Base-by-base conservation (phyloP, 371 early-diverging fungal species). In the Mortierella sp. region DNA sequence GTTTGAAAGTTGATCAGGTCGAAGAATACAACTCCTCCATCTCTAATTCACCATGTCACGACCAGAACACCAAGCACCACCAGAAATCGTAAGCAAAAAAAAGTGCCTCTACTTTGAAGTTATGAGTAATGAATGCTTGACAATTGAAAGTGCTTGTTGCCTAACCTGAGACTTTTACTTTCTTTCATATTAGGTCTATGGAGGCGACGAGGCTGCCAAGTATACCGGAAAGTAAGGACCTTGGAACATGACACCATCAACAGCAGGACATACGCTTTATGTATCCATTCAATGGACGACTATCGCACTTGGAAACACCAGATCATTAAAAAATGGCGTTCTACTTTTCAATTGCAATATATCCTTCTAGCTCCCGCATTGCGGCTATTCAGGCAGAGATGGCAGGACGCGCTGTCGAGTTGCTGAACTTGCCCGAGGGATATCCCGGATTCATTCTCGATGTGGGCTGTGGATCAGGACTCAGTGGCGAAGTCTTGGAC, bases 401-500 rank as follows among this genome's bases (percentile, higher is more conserved):
- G 98, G 92, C 98, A 2, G 86, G 93, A 70, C 91, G 99, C 64
- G 97, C 97, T 0, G 87, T 98, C 41, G 99, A 99, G 86, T 89
- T 99, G 44, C 87, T 99, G 69, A 92, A 91, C 83, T 88, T 99
- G 22, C 93, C 95, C 22, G 91, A 91, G 29, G 96, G 94, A 70
- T 83, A 88, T 64, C 85, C 96, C 1, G 90, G 91, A 61, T 94
- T 90, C 48, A 84, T 99, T 63, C 90, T 99, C n/a, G 99, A 99
- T 85, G 95, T 99, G 73, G 98, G 99, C n/a, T 98, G 98, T 86
- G 99, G 98, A 53, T 96, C 96, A 7, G 99, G 99, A 16, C 91
- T 98, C 73, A 95, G 96, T 86, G 99, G 99, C 14, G 97, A 98
- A 85, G 95, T 97, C 41, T 86, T 99, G 53, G 94, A 95, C 66